phyloP scores from a whole-genome alignment of 2,329 filamentous ascomycete genomes.

The Xylariaceae sp. region DNA sequence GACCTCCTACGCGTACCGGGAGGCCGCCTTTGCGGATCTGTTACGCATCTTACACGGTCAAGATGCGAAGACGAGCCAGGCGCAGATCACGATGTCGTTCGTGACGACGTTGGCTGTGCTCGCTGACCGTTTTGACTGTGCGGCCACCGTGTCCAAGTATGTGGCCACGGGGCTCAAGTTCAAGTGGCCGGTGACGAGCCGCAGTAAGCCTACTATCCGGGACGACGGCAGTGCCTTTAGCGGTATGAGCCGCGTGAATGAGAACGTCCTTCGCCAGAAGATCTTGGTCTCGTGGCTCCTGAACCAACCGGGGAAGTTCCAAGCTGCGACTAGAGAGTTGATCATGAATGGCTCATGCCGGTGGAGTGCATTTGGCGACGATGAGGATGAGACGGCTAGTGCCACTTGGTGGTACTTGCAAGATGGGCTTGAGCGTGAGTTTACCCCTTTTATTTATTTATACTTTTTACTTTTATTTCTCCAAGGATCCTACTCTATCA shows the following conservation, averaged over 20 bases:
- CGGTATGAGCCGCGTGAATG: slow-evolving; percentile 53
- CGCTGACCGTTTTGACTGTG: slow-evolving; percentile 76
- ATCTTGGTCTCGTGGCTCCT: slow-evolving; percentile 71
- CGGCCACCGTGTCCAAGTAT: slow-evolving; percentile 60
- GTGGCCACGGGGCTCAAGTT: slow-evolving; percentile 57
- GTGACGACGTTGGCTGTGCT: slow-evolving; percentile 72
- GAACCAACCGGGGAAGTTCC: slow-evolving; percentile 66
- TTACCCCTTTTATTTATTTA: background rate
- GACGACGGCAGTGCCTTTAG: slow-evolving; percentile 43
- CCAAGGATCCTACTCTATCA: background rate
- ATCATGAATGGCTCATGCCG: slow-evolving; percentile 69
- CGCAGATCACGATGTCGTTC: slow-evolving; percentile 62
- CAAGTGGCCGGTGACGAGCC: slow-evolving; percentile 59
- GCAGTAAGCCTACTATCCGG: slow-evolving; percentile 48
- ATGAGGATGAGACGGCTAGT: slow-evolving; percentile 33
- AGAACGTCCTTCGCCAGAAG: slow-evolving; percentile 74
- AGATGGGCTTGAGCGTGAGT: slow-evolving; percentile 68
- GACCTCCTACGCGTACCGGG: slow-evolving; percentile 65
- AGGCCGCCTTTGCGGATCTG: slow-evolving; percentile 70
- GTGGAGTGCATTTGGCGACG: slow-evolving; percentile 55
- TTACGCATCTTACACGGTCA: slow-evolving; percentile 69
- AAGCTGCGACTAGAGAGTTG: slow-evolving; percentile 68
- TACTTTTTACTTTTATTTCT: background rate
- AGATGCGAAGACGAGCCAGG: slow-evolving; percentile 46
- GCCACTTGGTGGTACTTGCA: slow-evolving; percentile 77